Evolutionary conservation across 2,329 filamentous ascomycete genomes (phyloP).

Genomic region (Ophiostoma populinum): DNA sequence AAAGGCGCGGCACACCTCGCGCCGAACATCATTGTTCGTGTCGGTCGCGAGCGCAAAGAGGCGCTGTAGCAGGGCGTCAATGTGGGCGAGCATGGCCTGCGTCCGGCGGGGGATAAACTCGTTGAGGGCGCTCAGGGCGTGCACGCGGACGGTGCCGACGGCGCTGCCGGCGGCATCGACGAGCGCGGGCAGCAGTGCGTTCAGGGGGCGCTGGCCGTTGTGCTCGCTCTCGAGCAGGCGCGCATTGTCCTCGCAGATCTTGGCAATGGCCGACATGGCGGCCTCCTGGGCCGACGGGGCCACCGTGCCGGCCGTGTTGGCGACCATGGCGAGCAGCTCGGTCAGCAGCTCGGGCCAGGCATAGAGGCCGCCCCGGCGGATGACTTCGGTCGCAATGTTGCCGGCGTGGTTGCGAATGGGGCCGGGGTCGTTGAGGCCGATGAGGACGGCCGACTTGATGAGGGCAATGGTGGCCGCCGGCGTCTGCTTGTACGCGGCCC

Average conservation of each 20-base stretch:
- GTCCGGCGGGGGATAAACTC: constrained; percentile 78
- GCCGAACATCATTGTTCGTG: constrained; percentile 61
- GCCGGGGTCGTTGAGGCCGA: constrained; percentile 66
- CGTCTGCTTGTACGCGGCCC: constrained; percentile 56
- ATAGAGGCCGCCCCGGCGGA: constrained; percentile 67
- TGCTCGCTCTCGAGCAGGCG: constrained; percentile 75
- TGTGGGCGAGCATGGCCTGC: constrained; percentile 59
- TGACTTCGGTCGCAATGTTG: constrained; percentile 84
- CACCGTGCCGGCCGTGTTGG: constrained; percentile 51
- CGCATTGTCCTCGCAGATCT: constrained; percentile 94
- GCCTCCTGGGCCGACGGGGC: constrained; percentile 68
- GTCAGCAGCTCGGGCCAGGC: constrained; percentile 84
- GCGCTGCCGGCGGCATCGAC: constrained; percentile 69
- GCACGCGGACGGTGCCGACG: constrained; percentile 58
- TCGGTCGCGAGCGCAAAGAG: constrained; percentile 73
- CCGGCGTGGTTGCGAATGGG: constrained; percentile 83
- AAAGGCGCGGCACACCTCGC: constrained; percentile 86
- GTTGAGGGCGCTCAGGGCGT: constrained; percentile 74
- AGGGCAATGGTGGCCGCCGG: constrained; percentile 55
- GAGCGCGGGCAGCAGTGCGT: constrained; percentile 77
- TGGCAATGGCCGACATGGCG: constrained; percentile 79
- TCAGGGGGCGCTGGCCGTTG: constrained; percentile 72
- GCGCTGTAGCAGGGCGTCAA: constrained; percentile 67
- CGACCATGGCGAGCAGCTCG: constrained; percentile 62
- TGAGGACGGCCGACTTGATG: constrained; percentile 61